Percentiles rank a stretch among this genome's conserved stretches.
Conservation (phyloP, 768 basidiomycete species). For the Antrodiella citrinella region DNA sequence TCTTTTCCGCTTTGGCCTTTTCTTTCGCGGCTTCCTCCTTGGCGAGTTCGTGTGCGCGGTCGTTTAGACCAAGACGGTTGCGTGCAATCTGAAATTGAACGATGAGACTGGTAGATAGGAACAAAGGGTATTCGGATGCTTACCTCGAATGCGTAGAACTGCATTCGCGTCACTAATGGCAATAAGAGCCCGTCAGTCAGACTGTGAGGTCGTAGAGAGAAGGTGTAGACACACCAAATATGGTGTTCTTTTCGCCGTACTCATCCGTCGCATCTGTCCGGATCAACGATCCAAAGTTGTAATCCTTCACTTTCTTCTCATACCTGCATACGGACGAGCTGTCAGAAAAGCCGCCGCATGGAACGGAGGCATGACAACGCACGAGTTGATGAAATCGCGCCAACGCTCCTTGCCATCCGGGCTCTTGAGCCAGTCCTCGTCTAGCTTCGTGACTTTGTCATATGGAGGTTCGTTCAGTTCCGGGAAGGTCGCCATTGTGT, state of each 20-base stretch:
- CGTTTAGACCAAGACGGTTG: constrained; percentile 87
- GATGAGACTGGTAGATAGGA: background rate
- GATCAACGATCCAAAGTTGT: constrained; percentile 95
- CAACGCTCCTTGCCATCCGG: constrained; percentile 80
- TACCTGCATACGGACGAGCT: constrained; percentile 42
- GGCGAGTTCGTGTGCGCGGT: constrained; percentile 73
- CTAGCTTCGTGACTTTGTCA: constrained; percentile 45
- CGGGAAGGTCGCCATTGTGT: constrained; percentile 73
- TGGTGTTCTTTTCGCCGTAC: constrained; percentile 88
- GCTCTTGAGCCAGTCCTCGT: constrained; percentile 93
- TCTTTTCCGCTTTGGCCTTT: constrained; percentile 46
- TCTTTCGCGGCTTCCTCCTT: constrained; percentile 54
- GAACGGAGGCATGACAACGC: constrained; percentile 16
- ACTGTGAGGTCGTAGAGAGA: background rate
- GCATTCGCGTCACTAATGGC: constrained; percentile 56
- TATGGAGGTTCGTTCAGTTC: constrained; percentile 42
- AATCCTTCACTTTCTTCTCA: constrained; percentile 85
- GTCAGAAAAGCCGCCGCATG: background rate
- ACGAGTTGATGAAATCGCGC: constrained; percentile 81
- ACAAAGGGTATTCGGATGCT: constrained; percentile 5
- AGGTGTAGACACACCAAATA: constrained; percentile 60
- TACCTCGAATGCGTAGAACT: constrained; percentile 95
- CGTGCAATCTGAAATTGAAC: constrained; percentile 68
- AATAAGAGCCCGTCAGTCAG: constrained; percentile 5
- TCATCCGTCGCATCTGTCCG: constrained; percentile 71